Conservation (phyloP, 2,329 filamentous ascomycete genomes). For the Cercospora citrullina region DNA sequence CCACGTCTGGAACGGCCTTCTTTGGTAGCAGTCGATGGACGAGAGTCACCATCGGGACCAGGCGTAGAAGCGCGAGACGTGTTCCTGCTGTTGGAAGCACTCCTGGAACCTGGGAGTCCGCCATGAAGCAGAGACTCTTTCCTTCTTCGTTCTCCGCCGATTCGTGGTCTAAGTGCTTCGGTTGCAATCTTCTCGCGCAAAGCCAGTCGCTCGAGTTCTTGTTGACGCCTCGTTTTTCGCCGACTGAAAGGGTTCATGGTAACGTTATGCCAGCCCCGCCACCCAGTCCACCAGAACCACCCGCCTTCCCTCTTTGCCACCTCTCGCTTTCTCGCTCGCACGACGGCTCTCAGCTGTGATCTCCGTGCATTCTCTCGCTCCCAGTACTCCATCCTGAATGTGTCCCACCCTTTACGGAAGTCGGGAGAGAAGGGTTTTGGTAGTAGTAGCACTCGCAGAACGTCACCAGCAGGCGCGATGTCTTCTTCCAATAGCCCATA, state of each 20-base stretch:
- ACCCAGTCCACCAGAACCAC: conserved; percentile 86
- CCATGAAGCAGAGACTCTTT: conserved; percentile 28
- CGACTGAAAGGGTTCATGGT: conserved; percentile 29
- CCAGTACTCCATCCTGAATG: conserved; percentile 94
- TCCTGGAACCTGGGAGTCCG: conserved; percentile 27
- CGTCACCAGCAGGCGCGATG: conserved; percentile 83
- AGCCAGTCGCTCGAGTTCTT: conserved; percentile 35
- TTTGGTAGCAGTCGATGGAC: conserved; percentile 15
- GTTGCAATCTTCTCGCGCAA: conserved; percentile 30
- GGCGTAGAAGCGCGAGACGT: conserved; percentile 33
- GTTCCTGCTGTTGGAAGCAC: conserved; percentile 23
- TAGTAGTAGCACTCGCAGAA: conserved; percentile 84
- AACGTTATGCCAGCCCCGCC: conserved; percentile 54
- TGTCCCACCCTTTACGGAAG: conserved; percentile 95
- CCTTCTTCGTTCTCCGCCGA: neutral
- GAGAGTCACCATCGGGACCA: conserved; percentile 23
- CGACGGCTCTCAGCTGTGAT: conserved; percentile 66
- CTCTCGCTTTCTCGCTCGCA: conserved; percentile 67
- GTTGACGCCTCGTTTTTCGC: conserved; percentile 33
- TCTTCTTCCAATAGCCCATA: conserved; percentile 72
- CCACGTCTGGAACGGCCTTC: conserved; percentile 29
- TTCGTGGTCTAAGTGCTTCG: conserved; percentile 17
- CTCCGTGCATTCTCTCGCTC: conserved; percentile 92
- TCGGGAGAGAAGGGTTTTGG: conserved; percentile 94
- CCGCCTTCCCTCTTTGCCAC: conserved; percentile 68